A percentile compares a stretch with the other conserved stretches of the same genome.
Evolutionary conservation across 768 basidiomycete genomes (phyloP).

Genomic region (Pleurotus tuber-regium): DNA sequence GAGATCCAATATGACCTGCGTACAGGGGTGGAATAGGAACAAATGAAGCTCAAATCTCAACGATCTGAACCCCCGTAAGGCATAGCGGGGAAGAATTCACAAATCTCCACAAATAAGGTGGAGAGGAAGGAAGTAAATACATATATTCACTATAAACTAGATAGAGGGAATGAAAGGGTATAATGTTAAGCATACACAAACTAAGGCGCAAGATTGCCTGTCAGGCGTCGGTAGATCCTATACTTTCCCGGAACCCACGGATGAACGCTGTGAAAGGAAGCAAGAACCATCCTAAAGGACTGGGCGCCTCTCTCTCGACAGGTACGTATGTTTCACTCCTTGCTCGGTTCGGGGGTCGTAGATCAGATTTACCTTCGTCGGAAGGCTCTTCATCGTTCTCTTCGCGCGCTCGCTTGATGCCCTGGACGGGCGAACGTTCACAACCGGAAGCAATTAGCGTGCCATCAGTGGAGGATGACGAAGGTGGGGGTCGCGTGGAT

Average conservation of each 20-base stretch:
- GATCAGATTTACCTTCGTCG: constrained; percentile 29
- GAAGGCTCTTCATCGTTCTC: constrained; percentile 28
- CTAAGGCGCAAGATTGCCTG: neutral
- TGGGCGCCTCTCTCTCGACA: constrained; percentile 43
- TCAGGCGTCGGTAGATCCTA: constrained; percentile 19
- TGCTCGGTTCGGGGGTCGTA: constrained; percentile 47
- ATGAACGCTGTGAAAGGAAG: constrained; percentile 63
- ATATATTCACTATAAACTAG: no score
- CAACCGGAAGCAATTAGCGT: constrained; percentile 32
- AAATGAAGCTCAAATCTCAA: constrained; percentile 7
- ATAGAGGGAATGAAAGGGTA: neutral
- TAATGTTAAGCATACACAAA: neutral
- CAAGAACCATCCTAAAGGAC: constrained; percentile 56
- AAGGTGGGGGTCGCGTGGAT: constrained; percentile 27
- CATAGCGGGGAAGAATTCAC: neutral
- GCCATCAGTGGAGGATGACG: constrained; percentile 34
- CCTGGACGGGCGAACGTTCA: constrained; percentile 20
- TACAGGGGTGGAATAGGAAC: constrained; percentile 6
- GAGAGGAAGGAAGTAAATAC: neutral
- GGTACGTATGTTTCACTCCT: constrained; percentile 46
- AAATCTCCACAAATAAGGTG: neutral
- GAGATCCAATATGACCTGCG: neutral
- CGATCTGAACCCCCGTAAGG: constrained; percentile 9
- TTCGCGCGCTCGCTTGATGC: constrained; percentile 51
- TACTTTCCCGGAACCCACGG: constrained; percentile 65